A percentile compares a stretch with the other conserved stretches of the same genome.
Conservation (phyloP, 148 eudicot species). For the Heliamphora exappendiculata region DNA sequence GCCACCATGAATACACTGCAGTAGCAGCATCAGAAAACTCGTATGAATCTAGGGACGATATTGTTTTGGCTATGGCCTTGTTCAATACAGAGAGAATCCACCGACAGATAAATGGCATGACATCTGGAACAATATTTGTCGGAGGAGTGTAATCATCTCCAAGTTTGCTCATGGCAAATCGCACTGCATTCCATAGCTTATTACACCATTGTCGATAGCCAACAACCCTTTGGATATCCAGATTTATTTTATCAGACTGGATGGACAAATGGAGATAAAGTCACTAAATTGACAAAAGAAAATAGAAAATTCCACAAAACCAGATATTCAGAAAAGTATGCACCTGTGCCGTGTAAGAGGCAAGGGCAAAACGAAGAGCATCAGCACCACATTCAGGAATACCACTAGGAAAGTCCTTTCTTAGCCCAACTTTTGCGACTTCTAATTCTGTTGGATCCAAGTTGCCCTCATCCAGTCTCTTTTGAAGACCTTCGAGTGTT, state of each 20-base stretch:
- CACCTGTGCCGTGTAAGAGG: constrained; percentile 97
- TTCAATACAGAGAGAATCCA: constrained; percentile 89
- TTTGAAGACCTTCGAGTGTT: constrained; percentile 70
- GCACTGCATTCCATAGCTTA: constrained; percentile 88
- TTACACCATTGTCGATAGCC: constrained; percentile 99
- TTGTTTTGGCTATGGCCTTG: constrained; percentile 63
- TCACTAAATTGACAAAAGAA: constrained; percentile 6
- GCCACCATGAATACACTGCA: constrained; percentile 94
- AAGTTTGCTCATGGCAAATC: constrained; percentile 85
- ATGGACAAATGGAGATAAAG: constrained; percentile 15
- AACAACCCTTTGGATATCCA: constrained; percentile 84
- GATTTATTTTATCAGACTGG: constrained; percentile 88
- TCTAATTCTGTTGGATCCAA: constrained; percentile 59
- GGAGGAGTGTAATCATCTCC: constrained; percentile 79
- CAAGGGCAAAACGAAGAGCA: constrained; percentile 93
- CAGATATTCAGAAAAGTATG: constrained; percentile 4
- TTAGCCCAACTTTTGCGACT: constrained; percentile 77
- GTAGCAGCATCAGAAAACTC: constrained; percentile 88
- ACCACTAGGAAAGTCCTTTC: constrained; percentile 80
- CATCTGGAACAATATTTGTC: constrained; percentile 31
- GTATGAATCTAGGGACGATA: constrained; percentile 59
- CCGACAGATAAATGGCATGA: constrained; percentile 80
- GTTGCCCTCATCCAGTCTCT: constrained; percentile 84
- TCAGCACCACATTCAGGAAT: constrained; percentile 96
- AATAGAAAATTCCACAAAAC: not conserved